Base-by-base conservation (phyloP, 306 rosid genomes). In the Malus asiatica region DNA sequence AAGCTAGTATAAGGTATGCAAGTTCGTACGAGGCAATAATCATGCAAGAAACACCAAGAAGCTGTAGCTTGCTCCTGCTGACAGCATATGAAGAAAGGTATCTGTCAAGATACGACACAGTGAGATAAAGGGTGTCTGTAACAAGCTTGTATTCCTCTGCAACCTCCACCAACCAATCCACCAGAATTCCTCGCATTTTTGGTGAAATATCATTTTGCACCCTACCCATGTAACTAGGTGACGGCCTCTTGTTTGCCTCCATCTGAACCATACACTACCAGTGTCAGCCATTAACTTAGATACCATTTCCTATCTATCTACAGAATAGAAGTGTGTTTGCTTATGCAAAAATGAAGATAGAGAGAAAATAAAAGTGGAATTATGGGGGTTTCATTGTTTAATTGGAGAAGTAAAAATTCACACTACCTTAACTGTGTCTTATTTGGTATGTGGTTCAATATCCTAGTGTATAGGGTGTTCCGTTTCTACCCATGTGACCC, bases 101-200 rank as follows among this genome's bases (percentile, higher is more conserved):
- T 60, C 86, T 78, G 79, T 87, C 88, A 20, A 87, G 10, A 38
- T 70, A 73, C 55, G 84, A 79, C n/a, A 79, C 80, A 11, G 85
- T 75, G 52, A 87, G 79, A 72, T 74, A 84, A 19, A 87, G 22
- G 22, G 90, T 82, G 80, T 84, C 90, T 4, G 86, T 71, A 35
- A 67, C 70, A 64, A 84, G 79, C 52, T 82, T 80, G 81, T 79
- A 84, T 58, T 82, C 88, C 76, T 82, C 76, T 0, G 84, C 77
- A 71, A 84, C 84, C 71, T 84, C 88, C 55, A 75, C 81, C 48
- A 86, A 68, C 89, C 89, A 86, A 68, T 86, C 86, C 40, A 86
- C 79, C 32, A 87, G 78, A 79, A 87, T 75, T 74, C 33, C 85
- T 4, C 90, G 79, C 81, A 82, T 48, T 12, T 30, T 60, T 8